A percentile compares a stretch with the other conserved stretches of the same genome.
Conservation (phyloP, 2,329 filamentous ascomycete genomes). For the Cadophora luteo-olivacea region DNA sequence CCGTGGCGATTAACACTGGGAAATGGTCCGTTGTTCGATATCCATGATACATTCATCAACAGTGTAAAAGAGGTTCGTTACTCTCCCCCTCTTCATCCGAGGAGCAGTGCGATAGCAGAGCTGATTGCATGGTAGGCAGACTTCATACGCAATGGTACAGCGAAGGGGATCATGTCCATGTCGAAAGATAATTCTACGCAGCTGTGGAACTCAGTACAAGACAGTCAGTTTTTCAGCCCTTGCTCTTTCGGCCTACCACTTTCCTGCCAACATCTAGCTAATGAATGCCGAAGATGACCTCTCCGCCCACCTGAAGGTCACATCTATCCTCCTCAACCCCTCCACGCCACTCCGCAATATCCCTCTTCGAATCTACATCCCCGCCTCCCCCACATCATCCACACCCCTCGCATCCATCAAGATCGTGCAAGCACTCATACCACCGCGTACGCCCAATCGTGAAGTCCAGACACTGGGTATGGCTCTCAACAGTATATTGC, state of each 20-base stretch:
- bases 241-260: no score
- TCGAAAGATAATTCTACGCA: conserved; percentile 71
- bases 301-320: conserved; percentile 73
- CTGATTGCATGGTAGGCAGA: conserved; percentile 49
- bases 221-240: conserved; percentile 51
- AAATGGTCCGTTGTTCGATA: conserved; percentile 59
- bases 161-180: conserved; percentile 74
- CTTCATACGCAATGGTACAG: conserved; percentile 73
- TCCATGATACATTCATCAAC: conserved; percentile 71
- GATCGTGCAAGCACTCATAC: conserved; percentile 77
- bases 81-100: not conserved
- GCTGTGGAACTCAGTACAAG: conserved; percentile 69
- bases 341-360: conserved; percentile 79
- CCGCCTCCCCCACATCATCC: conserved; percentile 60
- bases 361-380: conserved; percentile 88
- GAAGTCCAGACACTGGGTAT: conserved; percentile 76
- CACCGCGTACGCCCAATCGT: conserved; percentile 51
- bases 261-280: not conserved
- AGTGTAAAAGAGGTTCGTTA: conserved; percentile 66
- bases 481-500: conserved; percentile 77
- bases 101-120: not conserved
- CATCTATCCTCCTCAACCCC: conserved; percentile 77
- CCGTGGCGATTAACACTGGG: conserved; percentile 69
- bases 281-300: conserved; percentile 78
- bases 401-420: conserved; percentile 63